Evolutionary conservation across 495 filamentous ascomycete genomes (phyloP).

Genomic region (Neurospora sp.): DNA sequence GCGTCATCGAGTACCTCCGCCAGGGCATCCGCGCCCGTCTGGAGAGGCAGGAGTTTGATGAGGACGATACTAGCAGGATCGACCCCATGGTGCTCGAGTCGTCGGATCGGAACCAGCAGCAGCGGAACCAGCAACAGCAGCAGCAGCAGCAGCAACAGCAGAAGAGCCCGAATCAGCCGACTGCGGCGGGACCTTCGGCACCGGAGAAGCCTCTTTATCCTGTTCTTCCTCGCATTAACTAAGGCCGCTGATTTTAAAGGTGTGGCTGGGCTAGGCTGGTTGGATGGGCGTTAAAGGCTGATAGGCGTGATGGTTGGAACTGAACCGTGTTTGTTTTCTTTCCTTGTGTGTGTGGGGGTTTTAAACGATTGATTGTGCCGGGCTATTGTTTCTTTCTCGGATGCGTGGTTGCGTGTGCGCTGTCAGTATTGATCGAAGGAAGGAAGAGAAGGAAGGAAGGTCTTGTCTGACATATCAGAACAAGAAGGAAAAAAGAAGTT

Average conservation of each 20-base stretch:
- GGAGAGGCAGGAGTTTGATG: slow-evolving; percentile 51
- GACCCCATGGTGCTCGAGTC: slow-evolving; percentile 19
- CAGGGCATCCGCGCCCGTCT: slow-evolving; percentile 57
- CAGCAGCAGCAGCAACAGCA: neutral
- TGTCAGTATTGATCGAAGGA: neutral
- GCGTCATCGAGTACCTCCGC: slow-evolving; percentile 65
- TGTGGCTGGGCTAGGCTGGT: no score
- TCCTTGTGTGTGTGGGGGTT: neutral
- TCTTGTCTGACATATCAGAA: no score
- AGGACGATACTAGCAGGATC: slow-evolving; percentile 20
- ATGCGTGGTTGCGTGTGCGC: neutral
- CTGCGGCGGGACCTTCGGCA: neutral
- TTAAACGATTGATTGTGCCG: neutral
- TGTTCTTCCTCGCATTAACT: slow-evolving; percentile 7
- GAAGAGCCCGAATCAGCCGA: neutral
- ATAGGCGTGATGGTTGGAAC: neutral
- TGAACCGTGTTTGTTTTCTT: neutral
- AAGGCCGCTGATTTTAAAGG: no score
- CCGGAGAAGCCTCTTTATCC: slow-evolving; percentile 10
- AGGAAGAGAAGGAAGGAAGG: neutral
- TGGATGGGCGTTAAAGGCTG: neutral
- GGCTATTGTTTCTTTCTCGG: neutral
- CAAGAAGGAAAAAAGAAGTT: neutral
- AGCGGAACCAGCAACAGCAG: slow-evolving; percentile 1
- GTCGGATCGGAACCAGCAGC: neutral